These are phyloP conservation scores for Olyra latifolia DNA, from an alignment of 176 grass and related monocot genomes.

Conservation along the genomic window DNA sequence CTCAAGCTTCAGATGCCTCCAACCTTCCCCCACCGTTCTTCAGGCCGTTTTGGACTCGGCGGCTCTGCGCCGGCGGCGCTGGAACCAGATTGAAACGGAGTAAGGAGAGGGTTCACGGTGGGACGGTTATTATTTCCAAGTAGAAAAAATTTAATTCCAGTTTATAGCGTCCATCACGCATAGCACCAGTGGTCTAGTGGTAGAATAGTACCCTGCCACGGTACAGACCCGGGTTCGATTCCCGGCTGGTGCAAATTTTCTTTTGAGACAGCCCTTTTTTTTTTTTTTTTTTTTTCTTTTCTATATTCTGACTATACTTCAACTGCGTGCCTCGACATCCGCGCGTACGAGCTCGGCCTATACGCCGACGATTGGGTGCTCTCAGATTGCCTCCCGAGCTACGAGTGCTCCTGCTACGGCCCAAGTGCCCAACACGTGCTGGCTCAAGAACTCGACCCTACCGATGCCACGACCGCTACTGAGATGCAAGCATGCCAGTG, in stretches of 20 bases:
- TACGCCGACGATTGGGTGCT: background rate
- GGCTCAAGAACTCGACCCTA: no score
- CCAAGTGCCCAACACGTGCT: no score
- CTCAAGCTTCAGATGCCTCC: background rate
- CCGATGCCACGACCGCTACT: no score
- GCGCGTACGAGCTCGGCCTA: background rate
- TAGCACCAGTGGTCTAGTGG: constrained; percentile 55
- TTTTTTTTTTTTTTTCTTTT: no score
- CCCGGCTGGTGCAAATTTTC: constrained; percentile 36
- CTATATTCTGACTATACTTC: no score
- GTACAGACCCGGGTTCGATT: constrained; percentile 72
- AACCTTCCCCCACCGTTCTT: background rate
- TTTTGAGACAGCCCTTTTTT: no score
- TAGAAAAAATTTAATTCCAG: rapidly evolving
- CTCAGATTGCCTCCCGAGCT: no score
- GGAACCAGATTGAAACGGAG: background rate
- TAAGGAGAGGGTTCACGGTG: background rate
- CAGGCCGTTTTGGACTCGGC: background rate
- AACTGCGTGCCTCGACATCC: background rate
- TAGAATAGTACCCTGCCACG: constrained; percentile 87
- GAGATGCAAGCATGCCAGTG: no score
- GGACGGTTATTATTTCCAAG: background rate
- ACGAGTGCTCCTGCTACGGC: no score
- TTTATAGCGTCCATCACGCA: rapidly evolving
- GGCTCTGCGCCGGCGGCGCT: background rate